Evolutionary conservation across 1,284 basidiomycete species (phyloP), one percentile per base, ranked within the genome.

Genomic region (Bondarzewia mesenterica): DNA sequence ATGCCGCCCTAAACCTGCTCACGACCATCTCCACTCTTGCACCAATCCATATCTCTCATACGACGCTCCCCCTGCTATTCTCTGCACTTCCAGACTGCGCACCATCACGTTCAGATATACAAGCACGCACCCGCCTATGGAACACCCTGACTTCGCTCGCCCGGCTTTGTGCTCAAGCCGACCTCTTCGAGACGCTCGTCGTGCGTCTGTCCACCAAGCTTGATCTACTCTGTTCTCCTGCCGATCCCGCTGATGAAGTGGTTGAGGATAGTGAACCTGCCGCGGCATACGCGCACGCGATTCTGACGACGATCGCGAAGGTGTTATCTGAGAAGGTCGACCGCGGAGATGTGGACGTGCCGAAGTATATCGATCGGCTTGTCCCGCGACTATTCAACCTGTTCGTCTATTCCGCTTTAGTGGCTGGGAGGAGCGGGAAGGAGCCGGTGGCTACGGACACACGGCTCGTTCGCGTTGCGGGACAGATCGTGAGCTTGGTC

Each of bases 161-260:
- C 36, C 77, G 74, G 10, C 75, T 99, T 12, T 95, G 92, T 61
- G 64, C 78, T 2, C 79, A 85, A 41, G 74, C 87, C 0, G 74
- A 81, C 20, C 73, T 98, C 22, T 98, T 96, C 64, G 90, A 93
- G 61, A 84, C 76, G 5, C 75, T 98, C 25, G 80, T 92, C 36
- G 77, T 92, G 41, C 81, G 88, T 20, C 69, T 98, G 10, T 80
- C 77, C 1, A 83, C 86, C 1, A 91, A 92, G 63, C 70, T 98
- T 22, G 88, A 93, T 53, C 60, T 87, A 1, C 63, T 89, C 35
- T 84, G 80, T 54, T 63, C 78, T n/a, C 65, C 72, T 7, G 44
- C 47, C 44, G 4, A 21, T 20, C 0, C 43, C 14, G 52, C 47
- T 18, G 35, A 50, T 7, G 42, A 49, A 8, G 45, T 42, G 14